These are phyloP conservation scores for Hyparrhenia diplandra DNA, from an alignment of 176 grass and related monocot genomes.

Conservation along the genomic window DNA sequence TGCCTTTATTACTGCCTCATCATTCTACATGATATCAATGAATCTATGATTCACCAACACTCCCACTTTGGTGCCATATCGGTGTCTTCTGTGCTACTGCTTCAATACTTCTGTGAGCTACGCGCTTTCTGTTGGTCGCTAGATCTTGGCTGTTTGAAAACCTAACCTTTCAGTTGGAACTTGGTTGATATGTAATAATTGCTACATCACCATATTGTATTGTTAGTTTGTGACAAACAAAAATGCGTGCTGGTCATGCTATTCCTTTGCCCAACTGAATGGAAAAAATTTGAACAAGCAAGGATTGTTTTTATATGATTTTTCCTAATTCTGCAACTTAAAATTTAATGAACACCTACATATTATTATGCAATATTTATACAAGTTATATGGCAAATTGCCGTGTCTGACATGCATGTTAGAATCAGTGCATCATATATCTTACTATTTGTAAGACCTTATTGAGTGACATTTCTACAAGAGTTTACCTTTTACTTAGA, in stretches of 20 bases:
- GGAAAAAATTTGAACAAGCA: too few relatives aligned
- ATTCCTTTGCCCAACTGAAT: too few relatives aligned
- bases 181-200: neutral
- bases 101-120: neutral
- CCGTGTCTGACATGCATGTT: neutral
- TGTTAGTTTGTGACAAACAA: too few relatives aligned
- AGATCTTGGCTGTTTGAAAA: neutral
- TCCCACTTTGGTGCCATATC: neutral
- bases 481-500: neutral
- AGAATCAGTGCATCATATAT: neutral
- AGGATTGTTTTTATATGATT: too few relatives aligned
- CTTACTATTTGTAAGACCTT: neutral
- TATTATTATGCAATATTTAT: neutral
- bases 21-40: neutral
- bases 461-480: constrained; percentile 4
- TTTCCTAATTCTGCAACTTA: too few relatives aligned
- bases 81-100: neutral
- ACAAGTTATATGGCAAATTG: neutral
- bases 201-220: too few relatives aligned
- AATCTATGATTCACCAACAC: neutral
- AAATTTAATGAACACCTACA: neutral
- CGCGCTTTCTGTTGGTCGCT: neutral
- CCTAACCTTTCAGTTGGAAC: neutral
- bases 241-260: too few relatives aligned
- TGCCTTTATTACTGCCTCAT: neutral